Conservation (phyloP, 345 rosid species). For the Lumnitzera littorea region DNA sequence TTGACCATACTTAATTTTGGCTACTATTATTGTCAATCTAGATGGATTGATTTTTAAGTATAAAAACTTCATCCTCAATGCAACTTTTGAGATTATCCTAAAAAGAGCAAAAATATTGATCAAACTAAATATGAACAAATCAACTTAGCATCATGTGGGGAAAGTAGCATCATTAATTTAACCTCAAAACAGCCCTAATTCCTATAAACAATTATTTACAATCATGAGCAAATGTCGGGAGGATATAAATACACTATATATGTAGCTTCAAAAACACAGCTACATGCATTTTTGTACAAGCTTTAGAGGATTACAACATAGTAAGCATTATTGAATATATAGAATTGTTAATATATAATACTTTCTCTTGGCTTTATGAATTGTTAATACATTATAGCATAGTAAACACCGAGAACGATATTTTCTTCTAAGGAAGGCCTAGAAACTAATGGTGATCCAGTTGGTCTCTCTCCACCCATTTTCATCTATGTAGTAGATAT, state of each 20-base stretch:
- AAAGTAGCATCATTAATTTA: no score
- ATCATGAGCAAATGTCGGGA: neutral
- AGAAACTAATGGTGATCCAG: constrained; percentile 6
- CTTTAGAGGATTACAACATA: neutral
- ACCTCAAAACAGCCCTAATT: no score
- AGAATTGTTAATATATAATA: neutral
- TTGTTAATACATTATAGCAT: constrained; percentile 81
- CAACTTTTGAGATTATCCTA: no score
- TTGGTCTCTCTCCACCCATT: constrained; percentile 29
- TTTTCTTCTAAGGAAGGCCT: constrained; percentile 65
- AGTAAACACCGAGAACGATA: constrained; percentile 78
- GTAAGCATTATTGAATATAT: neutral
- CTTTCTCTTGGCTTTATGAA: constrained; percentile 16
- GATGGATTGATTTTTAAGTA: no score
- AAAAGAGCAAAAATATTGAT: no score
- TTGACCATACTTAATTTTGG: no score
- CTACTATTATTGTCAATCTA: no score
- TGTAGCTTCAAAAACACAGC: constrained; percentile 50
- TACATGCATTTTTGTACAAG: constrained; percentile 19
- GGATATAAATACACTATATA: constrained; percentile 4
- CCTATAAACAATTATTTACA: constrained; percentile 21
- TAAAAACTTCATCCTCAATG: no score
- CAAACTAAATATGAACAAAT: no score
- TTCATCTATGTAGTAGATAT: constrained; percentile 21
- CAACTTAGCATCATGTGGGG: no score